phyloP scores from a whole-genome alignment of 1,284 basidiomycete genomes.

The Cryptococcus amylolentus region DNA sequence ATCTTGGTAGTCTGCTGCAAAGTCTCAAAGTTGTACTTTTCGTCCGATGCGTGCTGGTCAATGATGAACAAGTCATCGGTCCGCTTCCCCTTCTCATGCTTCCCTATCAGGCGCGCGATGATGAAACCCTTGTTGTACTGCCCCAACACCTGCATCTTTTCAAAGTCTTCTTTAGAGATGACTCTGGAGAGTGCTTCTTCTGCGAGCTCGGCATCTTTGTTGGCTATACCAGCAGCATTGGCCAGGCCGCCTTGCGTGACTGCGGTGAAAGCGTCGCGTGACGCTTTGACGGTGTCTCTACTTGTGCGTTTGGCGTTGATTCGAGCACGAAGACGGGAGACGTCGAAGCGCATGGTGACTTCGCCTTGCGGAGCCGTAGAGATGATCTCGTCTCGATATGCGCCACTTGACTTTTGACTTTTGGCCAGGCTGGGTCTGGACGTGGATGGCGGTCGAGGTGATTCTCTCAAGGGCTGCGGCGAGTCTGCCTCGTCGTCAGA shows the following conservation, averaged over 20 bases:
- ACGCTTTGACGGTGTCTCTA: neutral
- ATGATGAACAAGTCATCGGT: slow-evolving; percentile 91
- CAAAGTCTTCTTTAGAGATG: slow-evolving; percentile 85
- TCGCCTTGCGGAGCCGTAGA: slow-evolving; percentile 30
- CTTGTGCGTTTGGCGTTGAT: slow-evolving; percentile 12
- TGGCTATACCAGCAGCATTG: slow-evolving; percentile 58
- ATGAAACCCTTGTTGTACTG: slow-evolving; percentile 99
- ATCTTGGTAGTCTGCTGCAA: slow-evolving; percentile 84
- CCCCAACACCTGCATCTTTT: slow-evolving; percentile 76
- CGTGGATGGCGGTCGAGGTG: no score
- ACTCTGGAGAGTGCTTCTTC: slow-evolving; percentile 74
- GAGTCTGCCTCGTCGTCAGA: no score
- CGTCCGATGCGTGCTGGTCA: slow-evolving; percentile 64
- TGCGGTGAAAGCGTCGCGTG: slow-evolving; percentile 21
- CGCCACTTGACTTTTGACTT: neutral
- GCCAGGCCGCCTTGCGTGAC: slow-evolving; percentile 23
- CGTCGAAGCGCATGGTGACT: slow-evolving; percentile 36
- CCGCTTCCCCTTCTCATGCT: slow-evolving; percentile 10
- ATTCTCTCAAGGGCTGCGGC: no score
- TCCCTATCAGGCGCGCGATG: slow-evolving; percentile 63
- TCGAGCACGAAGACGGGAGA: slow-evolving; percentile 26
- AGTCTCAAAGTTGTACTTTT: slow-evolving; percentile 97
- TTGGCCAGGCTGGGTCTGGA: neutral
- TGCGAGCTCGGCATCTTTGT: slow-evolving; percentile 60
- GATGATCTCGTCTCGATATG: slow-evolving; percentile 33